Percentiles rank a stretch among this genome's conserved stretches.
phyloP scores from a whole-genome alignment of 129 eudicot genomes.

The Lactuca saligna region DNA sequence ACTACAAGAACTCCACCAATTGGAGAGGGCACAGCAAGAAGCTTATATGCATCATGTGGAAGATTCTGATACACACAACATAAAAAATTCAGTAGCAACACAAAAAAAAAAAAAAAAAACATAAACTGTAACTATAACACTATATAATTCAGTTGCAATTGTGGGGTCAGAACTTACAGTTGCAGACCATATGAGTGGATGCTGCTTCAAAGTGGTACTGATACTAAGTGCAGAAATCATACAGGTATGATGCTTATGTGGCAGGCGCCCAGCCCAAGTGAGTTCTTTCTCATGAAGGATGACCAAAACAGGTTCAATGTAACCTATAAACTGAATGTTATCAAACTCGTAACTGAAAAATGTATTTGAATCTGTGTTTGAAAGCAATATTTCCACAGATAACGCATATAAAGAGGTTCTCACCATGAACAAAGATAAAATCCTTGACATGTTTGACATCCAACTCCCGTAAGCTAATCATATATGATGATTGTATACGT shows the following conservation, averaged over 20 bases:
- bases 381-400: too few species aligned
- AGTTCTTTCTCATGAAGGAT: slow-evolving; percentile 93
- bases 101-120: too few species aligned
- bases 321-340: slow-evolving; percentile 48
- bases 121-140: too few species aligned
- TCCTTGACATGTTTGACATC: slow-evolving; percentile 93
- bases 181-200: slow-evolving; percentile 98
- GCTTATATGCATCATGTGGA: slow-evolving; percentile 98
- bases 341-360: slow-evolving; percentile 17
- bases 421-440: slow-evolving; percentile 83
- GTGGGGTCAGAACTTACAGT: slow-evolving; percentile 48
- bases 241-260: slow-evolving; percentile 95
- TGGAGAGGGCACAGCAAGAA: slow-evolving; percentile 98
- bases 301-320: slow-evolving; percentile 94
- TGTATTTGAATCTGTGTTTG: not conserved
- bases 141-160: not conserved
- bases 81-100: not conserved
- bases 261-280: slow-evolving; percentile 97
- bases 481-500: slow-evolving; percentile 79
- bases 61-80: slow-evolving; percentile 59
- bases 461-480: slow-evolving; percentile 67
- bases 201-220: slow-evolving; percentile 90
- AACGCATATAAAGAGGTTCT: slow-evolving; percentile 19
- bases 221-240: slow-evolving; percentile 85
- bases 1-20: slow-evolving; percentile 92